A percentile compares a stretch with the other conserved stretches of the same genome.
Evolutionary conservation across 108 stramenopile species (phyloP).

Genomic region (Seminavis robusta): DNA sequence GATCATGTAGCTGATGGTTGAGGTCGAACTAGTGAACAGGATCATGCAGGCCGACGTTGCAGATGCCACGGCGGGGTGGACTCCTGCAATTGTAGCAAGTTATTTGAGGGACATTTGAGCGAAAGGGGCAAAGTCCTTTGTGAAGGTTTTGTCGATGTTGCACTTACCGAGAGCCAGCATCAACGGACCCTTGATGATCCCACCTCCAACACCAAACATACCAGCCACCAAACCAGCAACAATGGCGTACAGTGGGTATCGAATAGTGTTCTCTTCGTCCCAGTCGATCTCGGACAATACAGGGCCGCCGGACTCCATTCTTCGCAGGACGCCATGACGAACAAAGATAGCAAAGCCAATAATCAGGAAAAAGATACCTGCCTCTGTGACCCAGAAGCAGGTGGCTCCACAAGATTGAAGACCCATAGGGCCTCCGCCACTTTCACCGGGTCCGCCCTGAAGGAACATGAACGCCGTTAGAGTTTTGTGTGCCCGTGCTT

Average conservation of each 20-base stretch:
- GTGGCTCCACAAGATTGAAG: not conserved
- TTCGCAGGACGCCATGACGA: not conserved
- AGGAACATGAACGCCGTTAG: not conserved
- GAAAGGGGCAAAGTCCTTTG: not conserved
- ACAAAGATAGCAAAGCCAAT: not conserved
- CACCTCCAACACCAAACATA: slow-evolving; percentile 86
- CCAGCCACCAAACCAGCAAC: slow-evolving; percentile 88
- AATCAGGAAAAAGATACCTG: not conserved
- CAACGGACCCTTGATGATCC: slow-evolving; percentile 88
- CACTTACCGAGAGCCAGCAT: slow-evolving; percentile 57
- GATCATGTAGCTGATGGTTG: slow-evolving; percentile 66
- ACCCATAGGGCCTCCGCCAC: no score
- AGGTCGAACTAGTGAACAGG: slow-evolving; percentile 77
- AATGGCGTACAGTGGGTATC: slow-evolving; percentile 77
- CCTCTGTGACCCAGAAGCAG: not conserved
- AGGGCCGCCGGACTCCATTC: not conserved
- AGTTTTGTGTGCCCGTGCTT: not conserved
- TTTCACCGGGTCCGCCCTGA: not conserved
- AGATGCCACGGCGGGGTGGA: slow-evolving; percentile 77
- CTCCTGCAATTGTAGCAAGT: slow-evolving; percentile 65
- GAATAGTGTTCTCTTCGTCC: slow-evolving; percentile 60
- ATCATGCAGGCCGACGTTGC: slow-evolving; percentile 79
- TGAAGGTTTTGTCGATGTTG: not conserved
- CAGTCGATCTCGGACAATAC: slow-evolving; percentile 63
- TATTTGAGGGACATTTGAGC: no score